Evolutionary conservation across 768 basidiomycete species (phyloP).

Genomic region (Chalciporus chontae): DNA sequence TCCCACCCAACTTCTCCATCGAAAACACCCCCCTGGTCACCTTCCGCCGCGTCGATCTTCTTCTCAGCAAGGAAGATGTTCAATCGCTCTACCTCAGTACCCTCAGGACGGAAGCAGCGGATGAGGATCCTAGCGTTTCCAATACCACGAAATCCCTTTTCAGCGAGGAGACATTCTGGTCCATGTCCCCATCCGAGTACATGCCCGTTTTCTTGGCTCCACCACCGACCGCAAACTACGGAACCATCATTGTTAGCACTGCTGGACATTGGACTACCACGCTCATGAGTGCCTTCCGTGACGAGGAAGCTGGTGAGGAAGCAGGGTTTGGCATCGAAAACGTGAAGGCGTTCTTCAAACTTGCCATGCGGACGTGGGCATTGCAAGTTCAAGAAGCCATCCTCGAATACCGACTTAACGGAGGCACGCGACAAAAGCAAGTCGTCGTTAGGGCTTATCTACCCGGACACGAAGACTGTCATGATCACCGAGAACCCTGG

Average conservation of each 20-base stretch:
- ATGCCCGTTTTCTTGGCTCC: slow-evolving; percentile 44
- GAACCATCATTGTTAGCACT: slow-evolving; percentile 60
- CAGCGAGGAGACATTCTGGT: slow-evolving; percentile 54
- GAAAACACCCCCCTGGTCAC: slow-evolving; percentile 57
- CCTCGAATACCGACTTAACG: slow-evolving; percentile 29
- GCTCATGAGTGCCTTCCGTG: slow-evolving; percentile 42
- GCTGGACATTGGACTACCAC: slow-evolving; percentile 69
- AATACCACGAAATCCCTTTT: slow-evolving; percentile 42
- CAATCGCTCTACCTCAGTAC: slow-evolving; percentile 37
- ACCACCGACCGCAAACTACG: slow-evolving; percentile 50
- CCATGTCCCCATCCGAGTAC: slow-evolving; percentile 50
- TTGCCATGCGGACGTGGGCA: slow-evolving; percentile 58
- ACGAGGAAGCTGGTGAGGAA: slow-evolving; percentile 27
- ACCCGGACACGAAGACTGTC: slow-evolving; percentile 66
- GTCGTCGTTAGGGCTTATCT: slow-evolving; percentile 59
- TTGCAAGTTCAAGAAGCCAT: slow-evolving; percentile 45
- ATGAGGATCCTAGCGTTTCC: slow-evolving; percentile 9
- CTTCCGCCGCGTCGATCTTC: slow-evolving; percentile 63
- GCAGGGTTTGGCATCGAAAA: slow-evolving; percentile 49
- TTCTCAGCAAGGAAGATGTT: slow-evolving; percentile 48
- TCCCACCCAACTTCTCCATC: slow-evolving; percentile 55
- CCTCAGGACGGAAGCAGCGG: slow-evolving; percentile 16
- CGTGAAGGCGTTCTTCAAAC: slow-evolving; percentile 54
- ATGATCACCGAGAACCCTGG: slow-evolving; percentile 46
- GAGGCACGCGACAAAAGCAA: slow-evolving; percentile 33